Evolutionary conservation across 1,139 yeast genomes (phyloP), one percentile per base, ranked within the genome.

Genomic region (Yamadazyma atlantica): DNA sequence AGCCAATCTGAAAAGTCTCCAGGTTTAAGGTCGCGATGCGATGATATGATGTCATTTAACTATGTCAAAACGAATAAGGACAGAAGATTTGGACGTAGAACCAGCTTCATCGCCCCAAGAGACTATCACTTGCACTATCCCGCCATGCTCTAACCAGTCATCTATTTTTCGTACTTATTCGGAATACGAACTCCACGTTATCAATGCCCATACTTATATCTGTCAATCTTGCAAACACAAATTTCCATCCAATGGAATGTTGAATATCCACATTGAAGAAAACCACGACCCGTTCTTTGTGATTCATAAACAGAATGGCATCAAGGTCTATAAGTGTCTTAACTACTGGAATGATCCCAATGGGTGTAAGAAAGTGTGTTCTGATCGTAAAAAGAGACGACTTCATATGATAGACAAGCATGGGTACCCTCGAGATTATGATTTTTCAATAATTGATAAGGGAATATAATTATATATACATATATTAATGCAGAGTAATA

Each of bases 261-360:
- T 79, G 19, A 62, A 66, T 4, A 46, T 78, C 14, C 85, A 80
- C 48, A 63, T 77, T 4, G 66, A 67, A 24, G 85, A 79, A 44
- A 60, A 61, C 37, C 85, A 80, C 48, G 73, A 77, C 48, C 78
- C 82, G 2, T 66, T 78, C 33, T 50, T 57, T n/a, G 51, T 48
- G 17, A 58, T 68, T 2, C 49, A 52, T 31, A 51, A 54, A 35
- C 73, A 70, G 29, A 50, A 53, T 14, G 78, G 77, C 0, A 66
- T 59, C 9, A 60, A 59, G 23, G 62, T 66, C 3, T 73, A 58
- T 40, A 54, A 52, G 29, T 79, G 84, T 44, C 66, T 73, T 34
- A 64, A 42, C 23, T 34, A 36, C 22, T n/a, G 25, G 15, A 4
- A 19, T 35, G 7, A 37, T 9, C n/a, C 21, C 9, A 16, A 39